phyloP scores from a whole-genome alignment of 352 stramenopile species.

The Pythium rhizo-oryzae region DNA sequence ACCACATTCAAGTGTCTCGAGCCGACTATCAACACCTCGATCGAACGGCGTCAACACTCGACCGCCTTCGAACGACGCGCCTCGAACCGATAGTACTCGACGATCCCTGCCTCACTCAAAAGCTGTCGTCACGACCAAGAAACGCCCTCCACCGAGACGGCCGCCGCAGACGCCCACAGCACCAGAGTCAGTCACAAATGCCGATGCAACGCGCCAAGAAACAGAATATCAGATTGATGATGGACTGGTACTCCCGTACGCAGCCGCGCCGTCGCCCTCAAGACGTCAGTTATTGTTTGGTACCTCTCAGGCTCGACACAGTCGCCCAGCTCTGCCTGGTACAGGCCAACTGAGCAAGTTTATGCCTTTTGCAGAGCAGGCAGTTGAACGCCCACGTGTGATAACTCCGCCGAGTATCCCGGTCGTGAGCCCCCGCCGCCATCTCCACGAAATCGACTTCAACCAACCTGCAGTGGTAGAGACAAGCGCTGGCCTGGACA shows the following conservation, averaged over 20 bases:
- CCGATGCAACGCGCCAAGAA: not conserved
- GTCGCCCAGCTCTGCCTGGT: slow-evolving; percentile 22
- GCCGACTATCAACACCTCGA: slow-evolving; percentile 17
- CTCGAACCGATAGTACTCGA: not conserved
- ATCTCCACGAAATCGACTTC: slow-evolving; percentile 35
- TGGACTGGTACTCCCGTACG: not conserved
- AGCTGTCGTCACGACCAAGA: slow-evolving; percentile 18
- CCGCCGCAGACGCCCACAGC: not conserved
- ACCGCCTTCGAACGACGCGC: not conserved
- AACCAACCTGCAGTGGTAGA: slow-evolving; percentile 2
- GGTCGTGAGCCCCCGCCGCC: not conserved
- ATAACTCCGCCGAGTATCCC: not conserved
- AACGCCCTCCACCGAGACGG: not conserved
- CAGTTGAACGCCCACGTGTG: not conserved
- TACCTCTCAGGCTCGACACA: slow-evolving; percentile 18
- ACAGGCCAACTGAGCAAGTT: slow-evolving; percentile 44
- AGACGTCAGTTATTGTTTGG: slow-evolving; percentile 33
- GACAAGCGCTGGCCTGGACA: not conserved
- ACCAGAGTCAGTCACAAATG: not conserved
- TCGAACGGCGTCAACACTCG: not conserved
- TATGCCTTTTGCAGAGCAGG: slow-evolving; percentile 43
- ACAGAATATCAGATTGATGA: not conserved
- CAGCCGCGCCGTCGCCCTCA: slow-evolving; percentile 11
- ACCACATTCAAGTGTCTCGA: slow-evolving; percentile 18
- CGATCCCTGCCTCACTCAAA: slow-evolving; percentile 3